These are phyloP conservation scores for Sporothrix dimorphospora DNA, from an alignment of 2,329 filamentous ascomycete species.

Conservation along the genomic window DNA sequence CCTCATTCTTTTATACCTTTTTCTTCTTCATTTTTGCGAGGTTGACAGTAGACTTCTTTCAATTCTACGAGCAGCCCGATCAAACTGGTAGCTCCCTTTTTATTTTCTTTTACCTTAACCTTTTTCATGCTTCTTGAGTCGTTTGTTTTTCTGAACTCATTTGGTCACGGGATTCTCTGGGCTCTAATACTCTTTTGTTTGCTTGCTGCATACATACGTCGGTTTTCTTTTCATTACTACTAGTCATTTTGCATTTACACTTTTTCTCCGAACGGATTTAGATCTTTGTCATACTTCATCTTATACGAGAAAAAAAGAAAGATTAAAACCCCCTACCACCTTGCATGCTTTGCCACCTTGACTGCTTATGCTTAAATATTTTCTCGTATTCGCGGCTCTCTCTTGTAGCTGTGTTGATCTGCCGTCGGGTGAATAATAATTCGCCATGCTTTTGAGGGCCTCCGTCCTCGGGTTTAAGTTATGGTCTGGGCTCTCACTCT, in stretches of 20 bases:
- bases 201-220: neutral
- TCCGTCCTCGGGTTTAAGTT: no score
- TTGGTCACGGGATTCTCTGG: conserved; percentile 11
- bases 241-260: conserved; percentile 1
- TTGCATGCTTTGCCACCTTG: neutral
- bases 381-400: conserved; percentile 1
- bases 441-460: neutral
- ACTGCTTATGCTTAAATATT: neutral
- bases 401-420: neutral
- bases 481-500: neutral
- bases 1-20: neutral
- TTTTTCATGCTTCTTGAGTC: neutral
- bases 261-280: neutral
- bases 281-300: neutral
- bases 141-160: neutral
- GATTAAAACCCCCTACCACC: neutral
- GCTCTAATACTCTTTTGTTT: conserved; percentile 14
- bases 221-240: neutral
- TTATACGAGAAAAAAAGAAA: conserved; percentile 7
- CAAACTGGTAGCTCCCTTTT: conserved; percentile 5
- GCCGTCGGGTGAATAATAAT: neutral
- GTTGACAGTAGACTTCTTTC: conserved; percentile 17
- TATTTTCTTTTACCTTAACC: neutral
- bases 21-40: neutral
- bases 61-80: neutral